Evolutionary conservation across 139 green algal genomes (phyloP).

Genomic region (Chlamydomonas sp.): DNA sequence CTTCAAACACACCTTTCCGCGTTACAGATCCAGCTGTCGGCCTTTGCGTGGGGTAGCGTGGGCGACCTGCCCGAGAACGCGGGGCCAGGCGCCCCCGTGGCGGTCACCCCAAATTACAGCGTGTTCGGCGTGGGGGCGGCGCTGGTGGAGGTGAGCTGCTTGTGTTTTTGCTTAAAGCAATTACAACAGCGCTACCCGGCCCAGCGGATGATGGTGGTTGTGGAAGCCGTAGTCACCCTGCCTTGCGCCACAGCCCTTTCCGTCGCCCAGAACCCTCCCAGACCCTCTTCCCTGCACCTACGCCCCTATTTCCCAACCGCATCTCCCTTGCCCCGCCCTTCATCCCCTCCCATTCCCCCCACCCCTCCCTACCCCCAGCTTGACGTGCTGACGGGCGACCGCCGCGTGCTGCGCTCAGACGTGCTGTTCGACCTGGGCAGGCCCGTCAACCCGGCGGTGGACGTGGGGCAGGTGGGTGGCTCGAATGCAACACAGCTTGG

Average conservation of each 20-base stretch:
- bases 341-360: neutral
- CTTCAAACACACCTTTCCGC: no score
- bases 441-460: conserved; percentile 70
- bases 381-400: conserved; percentile 72
- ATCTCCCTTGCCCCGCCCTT: no score
- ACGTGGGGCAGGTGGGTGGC: conserved; percentile 48
- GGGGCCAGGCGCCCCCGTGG: neutral
- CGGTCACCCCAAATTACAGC: neutral
- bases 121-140: conserved; percentile 14
- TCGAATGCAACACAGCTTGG: neutral
- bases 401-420: conserved; percentile 60
- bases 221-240: neutral
- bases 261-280: neutral
- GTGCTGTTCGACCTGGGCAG: conserved; percentile 64
- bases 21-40: neutral
- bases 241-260: neutral
- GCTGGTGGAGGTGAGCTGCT: conserved; percentile 10
- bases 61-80: conserved; percentile 1
- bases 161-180: no score
- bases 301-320: no score
- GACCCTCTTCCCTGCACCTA: neutral
- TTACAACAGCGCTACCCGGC: no score
- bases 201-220: neutral
- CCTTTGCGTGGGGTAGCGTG: conserved; percentile 3
- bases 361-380: neutral